Evolutionary conservation across 371 early-diverging fungal genomes (phyloP), one percentile per base, ranked within the genome.

Genomic region (Rhizopus sp.): DNA sequence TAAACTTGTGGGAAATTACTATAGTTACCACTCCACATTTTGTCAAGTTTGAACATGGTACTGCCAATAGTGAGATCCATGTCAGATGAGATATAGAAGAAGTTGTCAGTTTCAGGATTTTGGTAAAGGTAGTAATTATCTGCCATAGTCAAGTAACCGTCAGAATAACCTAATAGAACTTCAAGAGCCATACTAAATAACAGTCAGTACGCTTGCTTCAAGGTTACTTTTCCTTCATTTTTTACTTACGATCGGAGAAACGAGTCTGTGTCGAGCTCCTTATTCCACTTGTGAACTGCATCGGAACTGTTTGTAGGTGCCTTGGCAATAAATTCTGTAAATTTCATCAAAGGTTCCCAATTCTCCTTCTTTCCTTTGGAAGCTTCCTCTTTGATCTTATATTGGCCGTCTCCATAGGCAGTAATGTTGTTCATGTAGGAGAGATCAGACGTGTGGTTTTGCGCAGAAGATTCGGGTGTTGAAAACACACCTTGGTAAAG

Each of bases 41-140:
- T 29, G 7, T 42, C 50, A 1, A 64, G 13, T 2, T n/a, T 44
- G 15, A 64, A 42, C 16, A 59, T 48, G n/a, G 57, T 49, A 44
- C 54, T 59, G 4, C 78, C 78, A 6, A 72, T 17, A 0, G 68
- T 69, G 0, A 60, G 35, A 34, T 78, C 75, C 42, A 74, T 32
- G 41, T 78, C 78, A 7, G 70, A 59, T n/a, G 73, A 45, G 12
- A 62, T 57, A 31, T 60, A 77, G 7, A 68, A 55, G 29, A 66
- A 70, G 1, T 57, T 55, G 4, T 50, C 30, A 0, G 53, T 57
- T 3, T 67, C 41, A 0, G 59, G 58, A 12, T 62, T 55, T 30
- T 67, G 58, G 37, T 70, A 72, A 2, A 74, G 8, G 29, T 68
- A 74, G 30, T 62, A 78, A 31, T 78, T 78, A 40, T 74, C 59